phyloP scores from a whole-genome alignment of 2,329 filamentous ascomycete species.

The Penicillium sp. region DNA sequence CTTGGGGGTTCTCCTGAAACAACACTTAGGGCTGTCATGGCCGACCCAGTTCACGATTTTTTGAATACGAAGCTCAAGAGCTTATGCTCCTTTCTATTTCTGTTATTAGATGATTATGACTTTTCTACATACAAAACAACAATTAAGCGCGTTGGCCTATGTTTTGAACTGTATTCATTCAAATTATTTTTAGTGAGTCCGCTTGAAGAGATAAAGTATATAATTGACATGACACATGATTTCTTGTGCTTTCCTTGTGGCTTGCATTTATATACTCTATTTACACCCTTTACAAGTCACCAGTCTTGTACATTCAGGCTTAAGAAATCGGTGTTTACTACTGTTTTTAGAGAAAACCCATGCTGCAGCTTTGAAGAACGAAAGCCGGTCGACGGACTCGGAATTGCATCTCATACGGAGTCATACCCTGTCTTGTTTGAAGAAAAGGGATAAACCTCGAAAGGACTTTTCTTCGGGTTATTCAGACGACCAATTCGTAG shows the following conservation, averaged over 20 bases:
- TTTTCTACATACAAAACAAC: background rate
- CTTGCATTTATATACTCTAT: background rate
- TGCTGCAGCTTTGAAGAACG: background rate
- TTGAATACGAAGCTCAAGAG: too few species aligned
- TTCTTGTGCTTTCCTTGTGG: background rate
- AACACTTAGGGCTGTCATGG: too few species aligned
- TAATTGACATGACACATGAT: background rate
- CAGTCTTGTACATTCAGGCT: background rate
- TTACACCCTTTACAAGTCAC: background rate
- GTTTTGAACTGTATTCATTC: background rate
- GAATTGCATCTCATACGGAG: too few species aligned
- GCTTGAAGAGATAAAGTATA: constrained; percentile 11
- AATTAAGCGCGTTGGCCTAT: background rate
- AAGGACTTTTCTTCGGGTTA: background rate
- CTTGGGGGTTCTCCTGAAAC: too few species aligned
- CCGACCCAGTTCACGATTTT: too few species aligned
- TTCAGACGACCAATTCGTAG: background rate
- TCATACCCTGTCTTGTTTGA: background rate
- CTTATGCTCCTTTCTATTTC: too few species aligned
- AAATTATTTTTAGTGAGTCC: background rate
- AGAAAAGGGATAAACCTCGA: background rate
- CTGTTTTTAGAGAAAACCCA: constrained; percentile 2
- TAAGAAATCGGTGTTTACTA: constrained; percentile 1
- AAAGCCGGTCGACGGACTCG: background rate
- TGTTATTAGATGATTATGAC: background rate